These are phyloP conservation scores for Euryodendron excelsum DNA, from an alignment of 148 eudicot genomes.

Conservation along the genomic window DNA sequence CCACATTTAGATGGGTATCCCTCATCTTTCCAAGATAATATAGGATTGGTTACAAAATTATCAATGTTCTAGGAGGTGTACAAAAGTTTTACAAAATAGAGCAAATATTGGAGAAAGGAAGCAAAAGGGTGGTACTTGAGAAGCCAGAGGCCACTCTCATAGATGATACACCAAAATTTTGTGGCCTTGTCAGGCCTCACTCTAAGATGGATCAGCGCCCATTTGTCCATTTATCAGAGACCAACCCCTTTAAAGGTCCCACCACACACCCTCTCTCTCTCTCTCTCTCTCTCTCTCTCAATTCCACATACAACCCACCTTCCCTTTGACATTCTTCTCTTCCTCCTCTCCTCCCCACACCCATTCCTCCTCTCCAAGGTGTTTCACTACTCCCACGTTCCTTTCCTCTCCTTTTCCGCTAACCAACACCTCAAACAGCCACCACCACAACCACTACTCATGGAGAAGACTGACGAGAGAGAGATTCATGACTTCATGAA, in stretches of 20 bases:
- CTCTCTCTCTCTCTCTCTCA: no score
- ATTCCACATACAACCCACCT: neutral
- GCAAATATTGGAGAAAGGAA: no score
- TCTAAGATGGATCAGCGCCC: slow-evolving; percentile 7
- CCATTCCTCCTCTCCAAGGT: neutral
- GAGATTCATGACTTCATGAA: slow-evolving; percentile 91
- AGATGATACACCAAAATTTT: no score
- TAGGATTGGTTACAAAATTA: no score
- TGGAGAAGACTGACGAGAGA: slow-evolving; percentile 57
- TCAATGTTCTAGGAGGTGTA: no score
- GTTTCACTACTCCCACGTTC: neutral
- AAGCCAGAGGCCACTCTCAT: no score
- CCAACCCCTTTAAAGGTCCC: slow-evolving; percentile 8
- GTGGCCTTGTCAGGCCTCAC: slow-evolving; percentile 7
- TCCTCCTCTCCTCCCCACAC: neutral
- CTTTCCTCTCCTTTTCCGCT: neutral
- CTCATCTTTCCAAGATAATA: no score
- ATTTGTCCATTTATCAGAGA: slow-evolving; percentile 7
- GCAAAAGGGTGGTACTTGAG: no score
- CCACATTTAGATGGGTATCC: no score
- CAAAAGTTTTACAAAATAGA: no score
- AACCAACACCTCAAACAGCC: neutral
- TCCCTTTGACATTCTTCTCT: neutral
- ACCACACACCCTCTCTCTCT: slow-evolving; percentile 10
- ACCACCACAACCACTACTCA: slow-evolving; percentile 15